phyloP scores from a whole-genome alignment of 805 yeast species.

The Candida yuanshanica region DNA sequence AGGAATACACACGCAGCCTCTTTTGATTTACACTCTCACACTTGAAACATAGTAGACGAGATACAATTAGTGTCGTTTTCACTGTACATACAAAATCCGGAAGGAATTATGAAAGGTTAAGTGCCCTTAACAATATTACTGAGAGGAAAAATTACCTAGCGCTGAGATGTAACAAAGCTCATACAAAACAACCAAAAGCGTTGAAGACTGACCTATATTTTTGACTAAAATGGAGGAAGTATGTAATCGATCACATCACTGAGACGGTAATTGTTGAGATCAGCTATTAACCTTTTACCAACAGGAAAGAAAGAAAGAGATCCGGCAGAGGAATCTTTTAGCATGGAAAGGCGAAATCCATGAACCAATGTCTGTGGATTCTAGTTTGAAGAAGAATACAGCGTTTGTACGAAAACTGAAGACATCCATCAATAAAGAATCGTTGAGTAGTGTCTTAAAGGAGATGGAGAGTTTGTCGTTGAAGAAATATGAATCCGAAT shows the following conservation, averaged over 20 bases:
- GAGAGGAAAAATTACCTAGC: no score
- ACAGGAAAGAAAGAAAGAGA: slow-evolving; percentile 5
- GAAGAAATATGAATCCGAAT: slow-evolving; percentile 70
- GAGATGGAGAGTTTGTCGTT: slow-evolving; percentile 61
- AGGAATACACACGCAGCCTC: no score
- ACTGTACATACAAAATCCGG: no score
- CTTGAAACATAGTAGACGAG: no score
- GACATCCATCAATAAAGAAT: slow-evolving; percentile 49
- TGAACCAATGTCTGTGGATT: slow-evolving; percentile 39
- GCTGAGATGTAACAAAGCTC: no score
- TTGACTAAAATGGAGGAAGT: neutral
- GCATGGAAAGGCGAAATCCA: slow-evolving; percentile 19
- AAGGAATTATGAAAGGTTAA: no score
- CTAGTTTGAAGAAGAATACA: slow-evolving; percentile 77
- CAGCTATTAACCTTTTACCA: neutral
- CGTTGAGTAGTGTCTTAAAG: slow-evolving; percentile 40
- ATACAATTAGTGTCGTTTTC: no score
- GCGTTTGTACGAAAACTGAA: slow-evolving; percentile 71
- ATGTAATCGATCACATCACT: neutral
- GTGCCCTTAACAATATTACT: no score
- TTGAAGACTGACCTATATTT: no score
- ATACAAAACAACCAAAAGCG: no score
- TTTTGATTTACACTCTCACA: no score
- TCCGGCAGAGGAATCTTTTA: slow-evolving; percentile 8
- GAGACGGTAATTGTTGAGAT: neutral